Percentiles rank a stretch among this genome's conserved stretches.
Conservation (phyloP, 163 green algal species). For the Chloromonas sp. region DNA sequence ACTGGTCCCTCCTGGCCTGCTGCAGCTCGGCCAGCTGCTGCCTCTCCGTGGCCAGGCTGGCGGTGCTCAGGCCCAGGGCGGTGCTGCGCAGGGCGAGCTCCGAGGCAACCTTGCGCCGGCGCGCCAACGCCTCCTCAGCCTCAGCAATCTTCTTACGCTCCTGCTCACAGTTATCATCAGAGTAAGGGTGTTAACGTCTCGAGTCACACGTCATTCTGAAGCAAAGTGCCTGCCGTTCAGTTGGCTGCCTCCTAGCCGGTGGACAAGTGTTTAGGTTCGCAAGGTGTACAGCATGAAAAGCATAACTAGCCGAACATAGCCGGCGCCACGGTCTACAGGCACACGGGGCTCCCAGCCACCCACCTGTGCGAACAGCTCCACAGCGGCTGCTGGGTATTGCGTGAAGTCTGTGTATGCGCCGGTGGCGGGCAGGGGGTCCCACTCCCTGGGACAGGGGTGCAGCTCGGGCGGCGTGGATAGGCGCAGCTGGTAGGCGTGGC, state of each 20-base stretch:
- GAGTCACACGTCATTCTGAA: too few species aligned
- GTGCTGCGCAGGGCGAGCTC: conserved; percentile 47
- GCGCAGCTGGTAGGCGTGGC: conserved; percentile 32
- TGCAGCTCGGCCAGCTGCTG: conserved; percentile 9
- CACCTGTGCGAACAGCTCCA: conserved; percentile 34
- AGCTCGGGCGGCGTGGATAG: conserved; percentile 28
- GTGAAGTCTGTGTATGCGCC: conserved; percentile 39
- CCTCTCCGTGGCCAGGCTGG: conserved; percentile 7
- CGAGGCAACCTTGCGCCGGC: conserved; percentile 36
- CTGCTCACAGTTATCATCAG: background rate
- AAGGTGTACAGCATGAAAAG: too few species aligned
- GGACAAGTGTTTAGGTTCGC: too few species aligned
- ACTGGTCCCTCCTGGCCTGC: background rate
- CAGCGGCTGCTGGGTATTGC: conserved; percentile 28
- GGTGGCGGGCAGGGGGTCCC: conserved; percentile 30
- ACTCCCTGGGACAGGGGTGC: conserved; percentile 5
- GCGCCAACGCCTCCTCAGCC: conserved; percentile 43
- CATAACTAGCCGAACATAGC: too few species aligned
- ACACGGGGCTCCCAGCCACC: background rate
- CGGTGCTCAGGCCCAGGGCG: conserved; percentile 1
- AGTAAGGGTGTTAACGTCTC: background rate
- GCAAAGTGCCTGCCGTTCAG: too few species aligned
- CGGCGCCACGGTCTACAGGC: too few species aligned
- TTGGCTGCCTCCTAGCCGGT: too few species aligned
- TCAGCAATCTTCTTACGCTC: conserved; percentile 38